Percentiles rank a stretch among this genome's conserved stretches.
These are phyloP conservation scores for Talaromyces funiculosus DNA, from an alignment of 2,329 filamentous ascomycete species.

Conservation along the genomic window DNA sequence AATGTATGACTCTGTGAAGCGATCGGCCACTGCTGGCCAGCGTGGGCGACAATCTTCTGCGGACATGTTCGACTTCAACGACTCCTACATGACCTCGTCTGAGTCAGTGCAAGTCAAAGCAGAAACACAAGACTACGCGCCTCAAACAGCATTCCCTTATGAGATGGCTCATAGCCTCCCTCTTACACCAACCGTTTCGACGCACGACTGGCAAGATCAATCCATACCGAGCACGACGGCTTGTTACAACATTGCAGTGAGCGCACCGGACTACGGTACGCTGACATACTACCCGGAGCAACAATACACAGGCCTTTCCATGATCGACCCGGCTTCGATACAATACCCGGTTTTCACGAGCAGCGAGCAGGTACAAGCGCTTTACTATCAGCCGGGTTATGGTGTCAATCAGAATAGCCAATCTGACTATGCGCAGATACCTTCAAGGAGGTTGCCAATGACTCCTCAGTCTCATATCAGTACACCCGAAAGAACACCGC, in stretches of 20 bases:
- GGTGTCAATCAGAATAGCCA: constrained; percentile 15
- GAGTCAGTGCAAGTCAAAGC: constrained; percentile 12
- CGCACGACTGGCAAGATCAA: constrained; percentile 22
- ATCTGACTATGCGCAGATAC: constrained; percentile 16
- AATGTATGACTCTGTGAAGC: constrained; percentile 23
- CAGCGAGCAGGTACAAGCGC: constrained; percentile 20
- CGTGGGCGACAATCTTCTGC: constrained; percentile 13
- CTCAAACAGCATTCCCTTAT: constrained; percentile 22
- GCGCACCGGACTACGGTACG: constrained; percentile 18
- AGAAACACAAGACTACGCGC: constrained; percentile 13
- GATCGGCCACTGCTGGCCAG: constrained; percentile 19
- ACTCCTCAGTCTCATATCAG: constrained; percentile 21
- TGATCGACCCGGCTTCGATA: constrained; percentile 21
- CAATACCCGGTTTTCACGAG: constrained; percentile 20
- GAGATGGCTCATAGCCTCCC: constrained; percentile 27
- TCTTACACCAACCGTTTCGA: constrained; percentile 19
- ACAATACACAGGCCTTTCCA: constrained; percentile 18
- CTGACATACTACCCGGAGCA: constrained; percentile 22
- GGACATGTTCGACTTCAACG: constrained; percentile 15
- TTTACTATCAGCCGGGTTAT: constrained; percentile 22
- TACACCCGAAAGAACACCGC: constrained; percentile 16
- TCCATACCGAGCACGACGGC: constrained; percentile 16
- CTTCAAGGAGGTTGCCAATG: constrained; percentile 22
- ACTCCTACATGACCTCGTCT: constrained; percentile 22
- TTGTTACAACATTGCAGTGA: constrained; percentile 21